Base-by-base conservation (phyloP, 495 filamentous ascomycete genomes). In the Gamarada debralockiae region DNA sequence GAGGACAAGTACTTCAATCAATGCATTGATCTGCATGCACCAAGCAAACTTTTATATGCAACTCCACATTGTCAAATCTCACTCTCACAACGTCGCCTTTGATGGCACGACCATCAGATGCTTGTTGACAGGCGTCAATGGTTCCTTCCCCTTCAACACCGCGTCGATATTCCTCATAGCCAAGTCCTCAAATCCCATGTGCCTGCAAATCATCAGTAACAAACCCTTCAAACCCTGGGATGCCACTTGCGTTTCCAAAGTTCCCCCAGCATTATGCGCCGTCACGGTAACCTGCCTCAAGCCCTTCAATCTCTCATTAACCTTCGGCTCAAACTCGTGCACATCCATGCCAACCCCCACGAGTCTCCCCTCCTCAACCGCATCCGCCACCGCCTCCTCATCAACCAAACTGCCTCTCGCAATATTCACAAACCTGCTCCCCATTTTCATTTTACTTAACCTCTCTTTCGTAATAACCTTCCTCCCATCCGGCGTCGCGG, bases 241-340 rank as follows among this genome's bases (percentile, higher is more conserved):
- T 33, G 23, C 13, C 20, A 49, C 59, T 45, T 43, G 58, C 47
- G 82, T 84, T 67, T 90, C 85, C 29, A 90, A 65, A 17, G 82
- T 83, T 3, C 81, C 84, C 9, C 86, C 85, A 7, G 85, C 87
- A 62, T 87, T 89, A 64, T 90, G 86, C 17, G 76, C 75, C 46
- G 84, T 77, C 56, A 88, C 64, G 67, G 84, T 79, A 1, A 85
- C 85, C 49, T 72, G 72, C 48, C 58, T 56, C 55, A 55, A 45
- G 1, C 10, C 21, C 27, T 43, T 55, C 24, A 54, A 39, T 14
- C 21, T 31, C 40, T 46, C 38, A 43, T 54, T 56, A 27, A 62
- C 53, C 2, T 13, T 29, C 20, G 60, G 60, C 68, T 89, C 85
- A 17, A 75, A 62, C 4, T 71, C 77, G 65, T 87, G 82, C 44